These are phyloP conservation scores for Testicularia cyperi DNA, from an alignment of 1,284 basidiomycete genomes.

Conservation along the genomic window DNA sequence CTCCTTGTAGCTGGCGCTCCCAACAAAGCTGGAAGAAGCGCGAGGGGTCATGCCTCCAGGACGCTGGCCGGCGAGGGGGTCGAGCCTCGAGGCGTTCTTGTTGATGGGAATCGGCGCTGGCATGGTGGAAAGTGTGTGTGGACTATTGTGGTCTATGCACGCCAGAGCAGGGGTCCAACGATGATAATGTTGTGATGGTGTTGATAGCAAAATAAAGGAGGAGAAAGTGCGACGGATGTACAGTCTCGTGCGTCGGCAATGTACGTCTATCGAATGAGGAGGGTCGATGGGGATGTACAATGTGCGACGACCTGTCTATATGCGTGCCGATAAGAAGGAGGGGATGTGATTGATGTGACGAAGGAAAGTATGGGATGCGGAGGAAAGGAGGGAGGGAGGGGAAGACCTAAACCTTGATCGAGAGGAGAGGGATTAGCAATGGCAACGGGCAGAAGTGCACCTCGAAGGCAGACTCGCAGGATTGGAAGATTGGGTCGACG, in stretches of 20 bases:
- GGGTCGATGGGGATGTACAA: too few species aligned
- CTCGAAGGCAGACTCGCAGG: not conserved
- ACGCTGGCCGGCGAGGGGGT: constrained; percentile 33
- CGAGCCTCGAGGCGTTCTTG: constrained; percentile 16
- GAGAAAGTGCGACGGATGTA: too few species aligned
- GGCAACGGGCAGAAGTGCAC: not conserved
- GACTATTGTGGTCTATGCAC: too few species aligned
- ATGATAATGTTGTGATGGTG: too few species aligned
- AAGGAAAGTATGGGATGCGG: constrained; percentile 1
- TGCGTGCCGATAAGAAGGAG: constrained; percentile 1
- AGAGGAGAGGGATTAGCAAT: constrained; percentile 15
- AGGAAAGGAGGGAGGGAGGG: constrained; percentile 1
- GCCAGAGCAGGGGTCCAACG: too few species aligned
- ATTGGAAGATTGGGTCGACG: too few species aligned
- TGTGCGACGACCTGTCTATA: too few species aligned
- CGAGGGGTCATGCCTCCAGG: constrained; percentile 34
- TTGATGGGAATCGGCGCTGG: constrained; percentile 42
- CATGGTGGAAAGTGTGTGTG: constrained; percentile 21
- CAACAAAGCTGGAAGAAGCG: constrained; percentile 38
- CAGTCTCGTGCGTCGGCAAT: too few species aligned
- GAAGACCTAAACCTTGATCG: too few species aligned
- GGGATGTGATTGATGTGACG: constrained; percentile 1
- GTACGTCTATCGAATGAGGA: too few species aligned
- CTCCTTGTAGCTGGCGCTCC: constrained; percentile 51
- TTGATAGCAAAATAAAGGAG: too few species aligned